Conservation (phyloP, 768 basidiomycete species). For the Pulveroboletus sp. region DNA sequence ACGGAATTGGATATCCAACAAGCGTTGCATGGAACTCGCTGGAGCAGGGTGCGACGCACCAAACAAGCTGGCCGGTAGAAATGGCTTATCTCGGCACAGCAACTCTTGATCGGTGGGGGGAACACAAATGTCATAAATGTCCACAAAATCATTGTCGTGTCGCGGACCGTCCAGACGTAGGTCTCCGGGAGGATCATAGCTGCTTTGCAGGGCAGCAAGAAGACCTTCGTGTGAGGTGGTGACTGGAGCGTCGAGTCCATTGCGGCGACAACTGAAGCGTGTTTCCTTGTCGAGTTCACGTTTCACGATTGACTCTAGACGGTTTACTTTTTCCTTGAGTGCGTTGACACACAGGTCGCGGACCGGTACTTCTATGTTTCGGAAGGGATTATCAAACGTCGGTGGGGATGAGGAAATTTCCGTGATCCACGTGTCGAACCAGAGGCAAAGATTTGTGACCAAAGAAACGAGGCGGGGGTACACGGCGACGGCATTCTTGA, state of each 20-base stretch:
- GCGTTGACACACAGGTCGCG: constrained; percentile 34
- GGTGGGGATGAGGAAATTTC: constrained; percentile 37
- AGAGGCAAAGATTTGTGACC: constrained; percentile 39
- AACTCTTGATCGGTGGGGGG: constrained; percentile 70
- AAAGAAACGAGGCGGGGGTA: constrained; percentile 41
- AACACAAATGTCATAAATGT: constrained; percentile 57
- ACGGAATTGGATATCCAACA: constrained; percentile 72
- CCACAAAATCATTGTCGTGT: constrained; percentile 62
- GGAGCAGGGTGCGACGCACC: constrained; percentile 61
- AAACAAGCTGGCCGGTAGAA: constrained; percentile 56
- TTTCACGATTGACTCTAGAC: constrained; percentile 41
- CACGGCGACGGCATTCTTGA: constrained; percentile 48
- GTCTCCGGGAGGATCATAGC: constrained; percentile 54
- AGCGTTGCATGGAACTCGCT: constrained; percentile 53
- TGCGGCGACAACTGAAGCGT: constrained; percentile 14
- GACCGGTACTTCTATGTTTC: constrained; percentile 18
- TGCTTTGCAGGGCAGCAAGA: constrained; percentile 33
- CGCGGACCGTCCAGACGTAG: constrained; percentile 47
- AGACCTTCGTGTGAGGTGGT: constrained; percentile 32
- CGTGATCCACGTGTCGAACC: constrained; percentile 45
- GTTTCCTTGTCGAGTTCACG: constrained; percentile 42
- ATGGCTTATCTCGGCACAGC: constrained; percentile 43
- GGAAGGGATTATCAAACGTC: constrained; percentile 44
- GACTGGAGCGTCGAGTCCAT: not conserved
- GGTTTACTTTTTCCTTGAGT: constrained; percentile 30